phyloP scores from a whole-genome alignment of 345 rosid genomes.

The Eucalyptus virginea region DNA sequence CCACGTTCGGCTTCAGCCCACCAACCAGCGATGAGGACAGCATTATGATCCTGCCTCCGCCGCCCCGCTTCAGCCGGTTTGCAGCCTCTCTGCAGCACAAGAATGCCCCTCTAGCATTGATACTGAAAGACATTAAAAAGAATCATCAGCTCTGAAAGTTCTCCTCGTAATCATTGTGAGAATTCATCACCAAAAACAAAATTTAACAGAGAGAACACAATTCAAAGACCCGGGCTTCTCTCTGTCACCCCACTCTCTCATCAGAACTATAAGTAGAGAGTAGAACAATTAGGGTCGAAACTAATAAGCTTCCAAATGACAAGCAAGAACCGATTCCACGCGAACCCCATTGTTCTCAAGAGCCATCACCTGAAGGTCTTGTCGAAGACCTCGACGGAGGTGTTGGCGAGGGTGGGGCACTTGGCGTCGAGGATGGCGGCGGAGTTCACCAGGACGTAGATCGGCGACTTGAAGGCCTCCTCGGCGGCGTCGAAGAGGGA shows the following conservation, averaged over 20 bases:
- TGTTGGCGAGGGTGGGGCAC: constrained; percentile 14
- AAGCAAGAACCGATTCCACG: not conserved
- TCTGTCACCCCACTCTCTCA: not conserved
- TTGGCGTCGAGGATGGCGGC: constrained; percentile 17
- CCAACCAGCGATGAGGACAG: not conserved
- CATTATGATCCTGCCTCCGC: constrained; percentile 4
- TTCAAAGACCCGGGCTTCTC: not conserved
- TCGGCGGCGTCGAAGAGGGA: constrained; percentile 26
- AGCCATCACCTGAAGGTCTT: constrained; percentile 7
- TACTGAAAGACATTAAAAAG: not conserved
- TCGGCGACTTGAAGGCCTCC: constrained; percentile 7
- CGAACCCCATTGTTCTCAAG: not conserved
- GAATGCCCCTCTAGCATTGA: constrained; percentile 7
- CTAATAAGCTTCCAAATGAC: not conserved
- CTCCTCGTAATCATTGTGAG: not conserved
- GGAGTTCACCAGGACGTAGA: constrained; percentile 21
- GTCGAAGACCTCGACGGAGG: constrained; percentile 22
- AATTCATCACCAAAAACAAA: not conserved
- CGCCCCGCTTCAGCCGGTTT: constrained; percentile 1
- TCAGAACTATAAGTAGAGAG: not conserved
- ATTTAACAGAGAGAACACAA: not conserved
- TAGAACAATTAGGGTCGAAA: not conserved
- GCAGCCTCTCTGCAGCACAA: constrained; percentile 6
- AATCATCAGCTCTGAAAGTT: not conserved
- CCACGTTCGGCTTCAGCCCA: not conserved